Evolutionary conservation across 441 rosid species (phyloP).

Genomic region (Melastoma candidum): DNA sequence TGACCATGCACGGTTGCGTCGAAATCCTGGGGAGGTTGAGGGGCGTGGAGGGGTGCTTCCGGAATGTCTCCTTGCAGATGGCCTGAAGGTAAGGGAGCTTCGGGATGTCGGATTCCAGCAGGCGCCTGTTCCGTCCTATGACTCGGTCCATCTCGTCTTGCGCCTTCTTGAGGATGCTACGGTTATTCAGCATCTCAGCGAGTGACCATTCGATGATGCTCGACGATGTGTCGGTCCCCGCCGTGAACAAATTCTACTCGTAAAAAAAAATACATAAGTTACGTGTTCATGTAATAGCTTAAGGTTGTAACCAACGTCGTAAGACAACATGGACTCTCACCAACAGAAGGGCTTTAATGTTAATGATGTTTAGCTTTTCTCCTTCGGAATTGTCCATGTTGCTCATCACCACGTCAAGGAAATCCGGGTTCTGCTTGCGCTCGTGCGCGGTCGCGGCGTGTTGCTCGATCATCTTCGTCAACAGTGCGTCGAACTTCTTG

Average conservation of each 20-base stretch:
- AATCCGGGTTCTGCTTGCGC: conserved; percentile 8
- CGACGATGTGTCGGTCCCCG: conserved; percentile 10
- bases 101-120: conserved; percentile 4
- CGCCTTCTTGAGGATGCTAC: not conserved
- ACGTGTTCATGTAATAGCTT: not conserved
- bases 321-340: not conserved
- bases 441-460: conserved; percentile 3
- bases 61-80: conserved; percentile 11
- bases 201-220: conserved; percentile 9
- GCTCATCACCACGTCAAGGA: conserved; percentile 7
- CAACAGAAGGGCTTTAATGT: conserved; percentile 8
- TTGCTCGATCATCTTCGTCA: conserved; percentile 11
- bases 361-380: not conserved
- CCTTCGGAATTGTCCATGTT: not conserved
- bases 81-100: conserved; percentile 9
- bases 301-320: too few relatives aligned
- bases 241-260: conserved; percentile 9
- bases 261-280: not conserved
- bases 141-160: conserved; percentile 11
- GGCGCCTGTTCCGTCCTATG: conserved; percentile 2
- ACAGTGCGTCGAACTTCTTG: conserved; percentile 6
- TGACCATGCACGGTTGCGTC: not conserved
- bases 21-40: conserved; percentile 5
- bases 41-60: conserved; percentile 6
- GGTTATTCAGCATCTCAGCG: conserved; percentile 7